Evolutionary conservation across 495 filamentous ascomycete species (phyloP).

Genomic region (Penicillium taxi): DNA sequence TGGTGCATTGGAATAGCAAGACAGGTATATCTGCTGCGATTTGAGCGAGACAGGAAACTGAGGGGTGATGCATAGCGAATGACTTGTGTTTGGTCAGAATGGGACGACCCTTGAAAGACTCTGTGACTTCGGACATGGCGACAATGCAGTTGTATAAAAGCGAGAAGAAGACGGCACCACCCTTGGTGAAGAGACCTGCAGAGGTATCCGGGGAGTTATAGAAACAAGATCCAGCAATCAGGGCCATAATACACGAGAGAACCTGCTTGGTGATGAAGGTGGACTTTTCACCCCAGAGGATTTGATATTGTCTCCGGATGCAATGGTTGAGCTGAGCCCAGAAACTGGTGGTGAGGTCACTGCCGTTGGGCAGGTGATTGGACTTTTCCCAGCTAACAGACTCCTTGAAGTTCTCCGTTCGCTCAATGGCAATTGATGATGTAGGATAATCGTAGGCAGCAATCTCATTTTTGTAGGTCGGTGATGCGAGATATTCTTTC

Average conservation of each 20-base stretch:
- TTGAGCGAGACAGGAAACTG: constrained; percentile 61
- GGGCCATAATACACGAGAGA: constrained; percentile 26
- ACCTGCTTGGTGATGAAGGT: constrained; percentile 54
- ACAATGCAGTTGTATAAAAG: constrained; percentile 65
- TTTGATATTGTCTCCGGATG: constrained; percentile 46
- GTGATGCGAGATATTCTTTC: constrained; percentile 30
- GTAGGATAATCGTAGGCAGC: constrained; percentile 42
- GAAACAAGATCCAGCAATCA: constrained; percentile 33
- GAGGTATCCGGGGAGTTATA: constrained; percentile 30
- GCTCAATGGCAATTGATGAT: constrained; percentile 31
- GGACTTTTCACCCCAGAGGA: constrained; percentile 52
- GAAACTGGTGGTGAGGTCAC: constrained; percentile 51
- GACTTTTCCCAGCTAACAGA: constrained; percentile 35
- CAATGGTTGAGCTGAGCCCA: constrained; percentile 47
- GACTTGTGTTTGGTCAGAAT: constrained; percentile 67
- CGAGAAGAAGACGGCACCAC: constrained; percentile 56
- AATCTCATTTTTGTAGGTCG: constrained; percentile 23
- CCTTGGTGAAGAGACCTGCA: constrained; percentile 43
- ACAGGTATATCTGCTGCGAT: constrained; percentile 63
- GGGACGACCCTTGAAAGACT: constrained; percentile 58
- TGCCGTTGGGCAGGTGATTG: constrained; percentile 27
- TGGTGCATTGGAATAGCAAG: constrained; percentile 49
- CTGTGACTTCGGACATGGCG: constrained; percentile 61
- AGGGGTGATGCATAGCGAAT: constrained; percentile 66
- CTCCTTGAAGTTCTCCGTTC: constrained; percentile 42